These are phyloP conservation scores for Ananas comosus DNA, from an alignment of 176 grass and related monocot genomes.

Conservation along the genomic window DNA sequence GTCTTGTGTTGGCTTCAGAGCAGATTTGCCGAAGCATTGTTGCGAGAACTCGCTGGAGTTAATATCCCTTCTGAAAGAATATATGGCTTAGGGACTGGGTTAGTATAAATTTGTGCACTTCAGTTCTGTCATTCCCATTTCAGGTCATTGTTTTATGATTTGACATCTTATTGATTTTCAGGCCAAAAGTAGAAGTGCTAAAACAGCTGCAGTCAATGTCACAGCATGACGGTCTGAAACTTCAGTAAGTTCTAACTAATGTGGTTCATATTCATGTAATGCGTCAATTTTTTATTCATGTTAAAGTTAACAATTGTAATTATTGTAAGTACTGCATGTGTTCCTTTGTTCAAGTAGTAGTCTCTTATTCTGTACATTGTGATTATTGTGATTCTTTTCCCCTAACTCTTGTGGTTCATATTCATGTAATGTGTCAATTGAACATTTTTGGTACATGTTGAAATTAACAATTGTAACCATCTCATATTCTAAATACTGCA, in stretches of 20 bases:
- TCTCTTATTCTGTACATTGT: too few relatives aligned
- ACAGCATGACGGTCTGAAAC: conserved; percentile 48
- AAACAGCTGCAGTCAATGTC: conserved; percentile 68
- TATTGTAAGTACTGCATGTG: background rate
- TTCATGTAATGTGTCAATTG: background rate
- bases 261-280: background rate
- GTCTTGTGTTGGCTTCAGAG: conserved; percentile 24
- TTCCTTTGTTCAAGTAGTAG: too few relatives aligned
- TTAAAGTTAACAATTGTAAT: background rate
- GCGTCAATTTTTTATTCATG: background rate
- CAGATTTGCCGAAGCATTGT: conserved; percentile 78
- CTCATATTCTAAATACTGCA: too few relatives aligned
- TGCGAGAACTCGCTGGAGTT: conserved; percentile 71
- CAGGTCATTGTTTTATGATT: conserved; percentile 8
- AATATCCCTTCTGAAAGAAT: conserved; percentile 68
- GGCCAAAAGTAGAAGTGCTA: conserved; percentile 77
- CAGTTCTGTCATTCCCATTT: background rate
- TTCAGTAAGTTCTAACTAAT: conserved; percentile 51
- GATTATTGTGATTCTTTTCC: too few relatives aligned
- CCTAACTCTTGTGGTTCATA: too few relatives aligned
- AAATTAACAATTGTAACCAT: background rate
- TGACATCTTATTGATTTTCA: conserved; percentile 31
- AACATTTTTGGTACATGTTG: background rate
- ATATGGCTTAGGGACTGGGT: conserved; percentile 92
- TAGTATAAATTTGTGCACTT: conserved; percentile 17